Evolutionary conservation across 2,329 filamentous ascomycete species (phyloP).

Genomic region (Septoria linicola): DNA sequence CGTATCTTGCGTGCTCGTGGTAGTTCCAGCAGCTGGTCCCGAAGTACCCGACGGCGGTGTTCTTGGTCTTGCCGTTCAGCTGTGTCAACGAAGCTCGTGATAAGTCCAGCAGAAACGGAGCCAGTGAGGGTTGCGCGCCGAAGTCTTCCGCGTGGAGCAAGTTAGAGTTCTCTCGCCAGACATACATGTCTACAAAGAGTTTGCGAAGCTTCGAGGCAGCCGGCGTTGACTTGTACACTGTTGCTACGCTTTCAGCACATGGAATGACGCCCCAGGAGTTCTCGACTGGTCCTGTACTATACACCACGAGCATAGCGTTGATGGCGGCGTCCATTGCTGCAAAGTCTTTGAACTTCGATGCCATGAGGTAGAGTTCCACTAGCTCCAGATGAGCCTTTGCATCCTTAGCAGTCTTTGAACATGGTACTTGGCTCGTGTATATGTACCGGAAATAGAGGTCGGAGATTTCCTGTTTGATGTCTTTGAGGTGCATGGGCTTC

Average conservation of each 20-base stretch:
- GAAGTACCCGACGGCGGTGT: neutral
- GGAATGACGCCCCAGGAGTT: too few species aligned
- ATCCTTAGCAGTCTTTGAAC: neutral
- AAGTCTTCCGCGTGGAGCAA: neutral
- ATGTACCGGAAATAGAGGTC: slow-evolving; percentile 8
- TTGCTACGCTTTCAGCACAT: too few species aligned
- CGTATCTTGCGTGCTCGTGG: neutral
- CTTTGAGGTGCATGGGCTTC: neutral
- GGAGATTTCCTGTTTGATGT: neutral
- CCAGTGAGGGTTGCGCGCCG: neutral
- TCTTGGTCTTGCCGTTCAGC: neutral
- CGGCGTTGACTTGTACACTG: neutral
- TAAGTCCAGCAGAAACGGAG: neutral
- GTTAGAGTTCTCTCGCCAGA: neutral
- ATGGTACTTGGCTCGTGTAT: neutral
- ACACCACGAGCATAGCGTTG: neutral
- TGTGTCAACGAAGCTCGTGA: neutral
- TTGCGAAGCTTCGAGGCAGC: neutral
- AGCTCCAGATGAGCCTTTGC: neutral
- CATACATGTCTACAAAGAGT: neutral
- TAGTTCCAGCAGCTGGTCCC: neutral
- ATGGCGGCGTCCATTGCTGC: neutral
- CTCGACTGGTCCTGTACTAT: too few species aligned
- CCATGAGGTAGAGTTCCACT: neutral
- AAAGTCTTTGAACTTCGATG: neutral